These are phyloP conservation scores for Coniochaeta ligniaria DNA, from an alignment of 2,329 filamentous ascomycete genomes.

Conservation along the genomic window DNA sequence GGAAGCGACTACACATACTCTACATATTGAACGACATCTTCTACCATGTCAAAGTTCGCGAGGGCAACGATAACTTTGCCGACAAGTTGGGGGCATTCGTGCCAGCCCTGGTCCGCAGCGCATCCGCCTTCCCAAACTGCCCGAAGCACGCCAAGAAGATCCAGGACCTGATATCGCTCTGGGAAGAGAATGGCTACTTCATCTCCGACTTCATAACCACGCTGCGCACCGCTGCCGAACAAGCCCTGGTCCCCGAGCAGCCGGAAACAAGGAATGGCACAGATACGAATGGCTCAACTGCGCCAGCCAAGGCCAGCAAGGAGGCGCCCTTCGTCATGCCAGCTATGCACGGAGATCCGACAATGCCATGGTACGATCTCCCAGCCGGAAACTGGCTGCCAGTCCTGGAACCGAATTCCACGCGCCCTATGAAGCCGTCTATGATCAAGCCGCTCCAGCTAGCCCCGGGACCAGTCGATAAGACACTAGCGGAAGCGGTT, in stretches of 20 bases:
- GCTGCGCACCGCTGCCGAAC: constrained; percentile 50
- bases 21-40: constrained; percentile 75
- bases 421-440: constrained; percentile 63
- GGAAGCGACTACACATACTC: constrained; percentile 67
- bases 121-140: constrained; percentile 50
- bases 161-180: constrained; percentile 56
- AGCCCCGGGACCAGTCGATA: constrained; percentile 58
- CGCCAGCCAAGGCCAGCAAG: constrained; percentile 34
- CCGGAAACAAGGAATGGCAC: constrained; percentile 6
- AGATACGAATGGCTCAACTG: constrained; percentile 6
- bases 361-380: constrained; percentile 71
- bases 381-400: constrained; percentile 77
- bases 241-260: constrained; percentile 34
- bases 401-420: constrained; percentile 69
- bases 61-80: constrained; percentile 42
- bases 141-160: constrained; percentile 63
- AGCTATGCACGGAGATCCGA: constrained; percentile 66
- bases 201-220: constrained; percentile 42
- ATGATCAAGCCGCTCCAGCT: constrained; percentile 68
- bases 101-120: constrained; percentile 51
- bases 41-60: constrained; percentile 55
- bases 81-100: constrained; percentile 51
- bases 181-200: constrained; percentile 63
- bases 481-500: constrained; percentile 59
- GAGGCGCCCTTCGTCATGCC: constrained; percentile 65